These are phyloP conservation scores for Lactarius sanguifluus DNA, from an alignment of 768 basidiomycete species.

Conservation along the genomic window DNA sequence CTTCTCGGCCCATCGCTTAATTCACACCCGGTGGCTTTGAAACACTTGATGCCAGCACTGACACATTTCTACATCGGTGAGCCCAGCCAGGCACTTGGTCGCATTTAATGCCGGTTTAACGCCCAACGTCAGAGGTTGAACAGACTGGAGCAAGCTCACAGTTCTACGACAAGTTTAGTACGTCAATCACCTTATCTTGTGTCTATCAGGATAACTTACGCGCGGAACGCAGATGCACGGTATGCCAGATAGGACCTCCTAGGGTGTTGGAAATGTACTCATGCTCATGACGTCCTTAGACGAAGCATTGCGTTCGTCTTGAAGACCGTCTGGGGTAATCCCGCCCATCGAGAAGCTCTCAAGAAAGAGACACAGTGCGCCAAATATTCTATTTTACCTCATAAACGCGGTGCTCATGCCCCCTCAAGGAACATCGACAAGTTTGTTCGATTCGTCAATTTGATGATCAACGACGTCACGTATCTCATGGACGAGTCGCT, in stretches of 20 bases:
- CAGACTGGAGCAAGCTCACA: slow-evolving; percentile 97
- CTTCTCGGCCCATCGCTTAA: slow-evolving; percentile 83
- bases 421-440: slow-evolving; percentile 75
- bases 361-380: slow-evolving; percentile 70
- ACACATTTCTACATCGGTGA: slow-evolving; percentile 94
- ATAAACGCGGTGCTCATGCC: background rate
- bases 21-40: slow-evolving; percentile 78
- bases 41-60: slow-evolving; percentile 86
- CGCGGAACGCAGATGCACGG: slow-evolving; percentile 50
- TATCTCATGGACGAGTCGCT: slow-evolving; percentile 97
- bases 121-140: slow-evolving; percentile 74
- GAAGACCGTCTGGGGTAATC: slow-evolving; percentile 90
- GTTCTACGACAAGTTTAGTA: slow-evolving; percentile 98
- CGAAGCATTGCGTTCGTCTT: slow-evolving; percentile 87
- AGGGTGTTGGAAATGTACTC: slow-evolving; percentile 1
- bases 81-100: slow-evolving; percentile 29
- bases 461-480: slow-evolving; percentile 99
- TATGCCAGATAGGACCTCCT: slow-evolving; percentile 30
- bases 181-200: slow-evolving; percentile 36
- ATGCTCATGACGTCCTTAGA: slow-evolving; percentile 39
- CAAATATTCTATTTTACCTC: slow-evolving; percentile 32
- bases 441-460: slow-evolving; percentile 93
- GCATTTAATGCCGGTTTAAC: slow-evolving; percentile 8
- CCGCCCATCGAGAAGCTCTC: slow-evolving; percentile 82
- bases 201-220: slow-evolving; percentile 7